A percentile compares a stretch with the other conserved stretches of the same genome.
Evolutionary conservation across 225 moss, liverwort and hornwort genomes (phyloP).

Genomic region (Physcomitrium patens): DNA sequence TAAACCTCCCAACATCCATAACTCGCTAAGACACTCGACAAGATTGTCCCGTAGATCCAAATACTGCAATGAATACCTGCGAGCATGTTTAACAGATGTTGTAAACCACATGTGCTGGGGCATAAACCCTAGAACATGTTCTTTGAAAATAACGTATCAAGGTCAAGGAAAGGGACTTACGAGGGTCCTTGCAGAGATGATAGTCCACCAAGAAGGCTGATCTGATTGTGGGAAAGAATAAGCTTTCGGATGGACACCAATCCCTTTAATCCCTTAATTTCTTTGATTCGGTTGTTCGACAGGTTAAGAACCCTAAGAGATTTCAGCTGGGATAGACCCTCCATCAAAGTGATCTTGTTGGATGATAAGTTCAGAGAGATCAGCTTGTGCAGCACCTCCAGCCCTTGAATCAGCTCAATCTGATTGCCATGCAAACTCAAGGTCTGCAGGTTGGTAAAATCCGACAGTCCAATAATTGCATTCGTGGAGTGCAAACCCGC

Average conservation of each 20-base stretch:
- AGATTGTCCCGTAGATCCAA: constrained; percentile 81
- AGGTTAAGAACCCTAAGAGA: constrained; percentile 66
- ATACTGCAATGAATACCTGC: constrained; percentile 73
- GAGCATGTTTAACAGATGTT: constrained; percentile 4
- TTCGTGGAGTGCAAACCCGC: constrained; percentile 65
- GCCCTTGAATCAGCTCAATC: constrained; percentile 68
- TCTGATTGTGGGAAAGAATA: constrained; percentile 78
- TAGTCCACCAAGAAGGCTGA: constrained; percentile 66
- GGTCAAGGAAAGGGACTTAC: constrained; percentile 27
- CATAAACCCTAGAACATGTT: background rate
- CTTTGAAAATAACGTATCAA: background rate
- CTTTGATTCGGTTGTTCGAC: constrained; percentile 72
- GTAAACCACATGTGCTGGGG: background rate
- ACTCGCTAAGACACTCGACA: constrained; percentile 64
- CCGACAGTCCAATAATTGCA: constrained; percentile 55
- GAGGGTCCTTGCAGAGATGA: constrained; percentile 59
- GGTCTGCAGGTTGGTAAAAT: constrained; percentile 64
- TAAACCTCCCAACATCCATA: constrained; percentile 69
- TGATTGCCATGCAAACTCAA: constrained; percentile 91
- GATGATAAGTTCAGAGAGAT: constrained; percentile 83
- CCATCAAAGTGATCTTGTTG: constrained; percentile 77
- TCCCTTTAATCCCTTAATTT: constrained; percentile 63
- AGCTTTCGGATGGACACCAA: constrained; percentile 62
- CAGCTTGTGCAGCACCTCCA: constrained; percentile 63
- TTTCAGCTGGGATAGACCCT: constrained; percentile 63